Percentiles rank a stretch among this genome's conserved stretches.
Evolutionary conservation across 805 yeast species (phyloP).

Genomic region (Yarrowia keelungensis): DNA sequence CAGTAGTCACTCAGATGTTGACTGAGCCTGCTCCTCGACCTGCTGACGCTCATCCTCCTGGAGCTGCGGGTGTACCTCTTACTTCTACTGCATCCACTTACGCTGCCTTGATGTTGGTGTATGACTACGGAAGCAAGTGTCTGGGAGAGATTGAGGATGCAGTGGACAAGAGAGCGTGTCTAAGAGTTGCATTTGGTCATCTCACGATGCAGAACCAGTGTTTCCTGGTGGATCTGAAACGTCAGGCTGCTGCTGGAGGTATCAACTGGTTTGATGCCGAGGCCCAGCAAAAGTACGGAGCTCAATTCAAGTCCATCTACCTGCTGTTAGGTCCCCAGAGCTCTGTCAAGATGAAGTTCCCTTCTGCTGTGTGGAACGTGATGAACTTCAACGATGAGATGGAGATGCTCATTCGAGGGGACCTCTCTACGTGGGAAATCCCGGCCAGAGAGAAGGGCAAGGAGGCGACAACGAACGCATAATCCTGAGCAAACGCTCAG

Average conservation of each 20-base stretch:
- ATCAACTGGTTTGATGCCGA: slow-evolving; percentile 37
- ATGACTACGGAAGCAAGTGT: slow-evolving; percentile 35
- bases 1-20: slow-evolving; percentile 29
- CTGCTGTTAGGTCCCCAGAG: slow-evolving; percentile 30
- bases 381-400: slow-evolving; percentile 38
- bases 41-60: slow-evolving; percentile 14
- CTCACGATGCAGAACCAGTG: slow-evolving; percentile 35
- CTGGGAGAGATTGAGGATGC: slow-evolving; percentile 20
- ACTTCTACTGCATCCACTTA: slow-evolving; percentile 21
- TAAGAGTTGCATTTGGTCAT: slow-evolving; percentile 18
- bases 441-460: slow-evolving; percentile 9
- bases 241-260: slow-evolving; percentile 22
- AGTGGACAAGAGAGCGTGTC: slow-evolving; percentile 13
- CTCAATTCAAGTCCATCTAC: slow-evolving; percentile 25
- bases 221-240: slow-evolving; percentile 27
- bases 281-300: slow-evolving; percentile 31
- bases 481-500: neutral
- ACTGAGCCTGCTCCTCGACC: slow-evolving; percentile 27
- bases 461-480: neutral
- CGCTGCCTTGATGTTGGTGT: slow-evolving; percentile 27
- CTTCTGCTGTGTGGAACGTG: slow-evolving; percentile 28
- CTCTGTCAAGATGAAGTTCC: slow-evolving; percentile 29
- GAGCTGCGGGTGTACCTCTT: slow-evolving; percentile 24
- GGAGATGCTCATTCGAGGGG: slow-evolving; percentile 23
- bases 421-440: neutral